Evolutionary conservation across 441 rosid genomes (phyloP).

Genomic region (Eruca vesicaria): DNA sequence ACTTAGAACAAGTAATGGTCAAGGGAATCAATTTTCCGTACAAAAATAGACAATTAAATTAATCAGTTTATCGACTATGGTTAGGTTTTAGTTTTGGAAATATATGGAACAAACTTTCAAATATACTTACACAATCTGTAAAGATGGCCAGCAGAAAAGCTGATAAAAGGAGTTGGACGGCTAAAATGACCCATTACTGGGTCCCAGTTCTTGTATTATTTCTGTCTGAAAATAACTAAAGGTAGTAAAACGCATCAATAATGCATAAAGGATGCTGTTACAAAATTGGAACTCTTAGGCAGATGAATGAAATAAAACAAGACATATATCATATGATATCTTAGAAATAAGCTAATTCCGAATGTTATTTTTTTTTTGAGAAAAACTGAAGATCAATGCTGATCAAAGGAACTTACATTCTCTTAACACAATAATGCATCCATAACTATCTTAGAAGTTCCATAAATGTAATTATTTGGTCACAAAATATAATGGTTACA

Average conservation of each 20-base stretch:
- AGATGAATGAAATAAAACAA: not conserved
- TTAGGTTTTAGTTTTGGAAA: not conserved
- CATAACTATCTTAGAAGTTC: not conserved
- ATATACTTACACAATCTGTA: slow-evolving; percentile 6
- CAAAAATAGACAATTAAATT: not conserved
- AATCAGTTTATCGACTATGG: not conserved
- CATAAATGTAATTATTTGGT: not conserved
- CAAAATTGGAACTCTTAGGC: not conserved
- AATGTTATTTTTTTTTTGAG: too few species aligned
- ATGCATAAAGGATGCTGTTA: not conserved
- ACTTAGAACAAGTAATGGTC: too few species aligned
- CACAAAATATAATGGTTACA: not conserved
- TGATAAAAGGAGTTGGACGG: slow-evolving; percentile 23
- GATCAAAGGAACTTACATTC: not conserved
- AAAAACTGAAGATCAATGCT: not conserved
- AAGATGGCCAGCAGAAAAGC: slow-evolving; percentile 30
- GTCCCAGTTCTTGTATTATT: not conserved
- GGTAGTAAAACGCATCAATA: slow-evolving; percentile 4
- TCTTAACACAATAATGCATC: not conserved
- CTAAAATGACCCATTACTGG: slow-evolving; percentile 4
- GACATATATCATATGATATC: not conserved
- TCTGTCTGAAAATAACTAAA: not conserved
- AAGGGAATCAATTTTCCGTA: too few species aligned
- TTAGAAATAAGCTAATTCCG: not conserved
- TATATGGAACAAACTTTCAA: not conserved